Evolutionary conservation across 2,329 filamentous ascomycete genomes (phyloP), one percentile per base, ranked within the genome.

Genomic region (Colletotrichum eremochloae): DNA sequence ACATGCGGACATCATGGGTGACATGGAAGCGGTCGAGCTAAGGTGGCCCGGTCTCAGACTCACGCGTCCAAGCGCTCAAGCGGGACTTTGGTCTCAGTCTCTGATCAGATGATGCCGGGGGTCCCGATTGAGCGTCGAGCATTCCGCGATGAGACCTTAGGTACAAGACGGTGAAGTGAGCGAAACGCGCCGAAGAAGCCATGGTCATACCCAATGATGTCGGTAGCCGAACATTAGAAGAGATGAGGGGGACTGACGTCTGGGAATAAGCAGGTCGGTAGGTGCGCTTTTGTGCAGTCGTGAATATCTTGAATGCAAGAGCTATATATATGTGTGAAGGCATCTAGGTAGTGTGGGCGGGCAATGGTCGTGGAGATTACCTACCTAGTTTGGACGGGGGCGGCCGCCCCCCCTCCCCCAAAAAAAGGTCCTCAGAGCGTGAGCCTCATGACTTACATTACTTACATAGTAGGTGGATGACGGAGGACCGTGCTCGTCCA

Each of bases 11-110:
- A 62, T 50, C 56, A 68, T 68, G 24, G 24, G 44, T 53, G 65
- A 63, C 64, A 52, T 68, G 68, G 61, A 68, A 63, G 68, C 44
- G 57, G 68, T 36, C 57, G 56, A 63, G 64, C 68, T 68, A 71
- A 58, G 53, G 50, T 63, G 52, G 38, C 36, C 29, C 33, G 52
- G 58, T 71, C 68, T 71, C 64, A 63, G 57, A 71, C 42, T 44
- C 64, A 63, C 63, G 68, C 52, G 44, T 29, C 38, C 68, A 57
- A 63, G 68, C 58, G 57, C 44, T 65, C 24, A 65, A 44, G 18
- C n/a, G 29, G 20, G 57, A 52, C 38, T 46, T 40, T 63, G 58
- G 65, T 63, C 65, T 68, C 58, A 53, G 38, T 52, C 36, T 46
- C 12, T 44, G 40, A 68, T 68, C 52, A 58, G 58, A 63, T 58